Percentiles rank a stretch among this genome's conserved stretches.
phyloP scores from a whole-genome alignment of 768 basidiomycete genomes.

The Suillus subaureus region DNA sequence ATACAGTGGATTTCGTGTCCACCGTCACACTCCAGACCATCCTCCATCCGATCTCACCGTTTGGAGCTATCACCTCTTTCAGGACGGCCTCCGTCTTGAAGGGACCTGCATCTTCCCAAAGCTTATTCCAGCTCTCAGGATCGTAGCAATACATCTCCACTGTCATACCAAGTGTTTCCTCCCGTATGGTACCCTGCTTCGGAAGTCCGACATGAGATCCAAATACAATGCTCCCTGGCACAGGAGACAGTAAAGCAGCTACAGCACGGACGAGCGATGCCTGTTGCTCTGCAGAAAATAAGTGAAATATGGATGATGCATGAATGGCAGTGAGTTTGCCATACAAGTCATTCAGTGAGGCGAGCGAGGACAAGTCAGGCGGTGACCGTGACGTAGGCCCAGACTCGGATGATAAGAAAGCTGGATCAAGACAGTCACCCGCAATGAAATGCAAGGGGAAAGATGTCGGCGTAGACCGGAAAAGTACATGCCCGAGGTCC shows the following conservation, averaged over 20 bases:
- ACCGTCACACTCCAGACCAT: constrained; percentile 26
- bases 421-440: constrained; percentile 55
- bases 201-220: constrained; percentile 27
- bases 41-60: constrained; percentile 3
- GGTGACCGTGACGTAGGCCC: constrained; percentile 15
- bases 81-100: constrained; percentile 33
- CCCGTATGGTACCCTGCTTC: constrained; percentile 12
- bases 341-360: constrained; percentile 46
- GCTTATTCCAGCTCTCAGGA: constrained; percentile 28
- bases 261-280: constrained; percentile 16
- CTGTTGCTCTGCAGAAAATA: constrained; percentile 13
- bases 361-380: constrained; percentile 34
- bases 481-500: constrained; percentile 64
- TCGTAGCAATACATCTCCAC: constrained; percentile 26
- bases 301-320: constrained; percentile 49
- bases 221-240: constrained; percentile 33
- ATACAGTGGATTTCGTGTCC: not conserved
- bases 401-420: constrained; percentile 38
- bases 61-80: constrained; percentile 5
- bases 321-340: constrained; percentile 53
- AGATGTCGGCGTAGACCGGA: constrained; percentile 49
- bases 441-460: constrained; percentile 58
- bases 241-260: constrained; percentile 29
- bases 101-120: constrained; percentile 22
- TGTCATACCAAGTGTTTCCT: constrained; percentile 7